Conservation (phyloP, 2,329 filamentous ascomycete species). For the Botrytis fabae region DNA sequence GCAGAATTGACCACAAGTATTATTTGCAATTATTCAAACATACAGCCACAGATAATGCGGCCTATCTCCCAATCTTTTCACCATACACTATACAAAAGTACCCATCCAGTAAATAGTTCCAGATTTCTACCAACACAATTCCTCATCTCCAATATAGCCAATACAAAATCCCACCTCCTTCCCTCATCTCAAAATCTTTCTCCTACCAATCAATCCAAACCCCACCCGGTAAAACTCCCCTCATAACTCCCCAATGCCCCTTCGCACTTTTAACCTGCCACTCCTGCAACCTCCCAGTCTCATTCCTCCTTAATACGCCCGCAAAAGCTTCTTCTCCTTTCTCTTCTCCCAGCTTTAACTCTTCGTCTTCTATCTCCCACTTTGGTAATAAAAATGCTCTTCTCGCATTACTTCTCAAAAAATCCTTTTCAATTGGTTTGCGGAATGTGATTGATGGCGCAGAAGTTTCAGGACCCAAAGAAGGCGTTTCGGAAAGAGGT, state of each 20-base stretch:
- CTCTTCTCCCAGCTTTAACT: slow-evolving; percentile 34
- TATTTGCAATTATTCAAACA: not conserved
- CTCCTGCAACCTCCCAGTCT: slow-evolving; percentile 65
- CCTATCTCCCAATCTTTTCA: not conserved
- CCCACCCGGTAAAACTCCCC: slow-evolving; percentile 70
- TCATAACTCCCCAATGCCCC: slow-evolving; percentile 92
- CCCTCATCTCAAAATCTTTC: not conserved
- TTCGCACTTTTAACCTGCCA: slow-evolving; percentile 76
- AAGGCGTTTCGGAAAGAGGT: not conserved
- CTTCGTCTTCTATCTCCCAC: slow-evolving; percentile 58
- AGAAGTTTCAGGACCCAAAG: slow-evolving; percentile 9
- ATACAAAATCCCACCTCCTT: not conserved
- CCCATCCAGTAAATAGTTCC: not conserved
- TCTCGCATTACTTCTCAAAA: slow-evolving; percentile 69
- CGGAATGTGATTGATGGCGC: slow-evolving; percentile 62
- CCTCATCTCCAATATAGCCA: not conserved
- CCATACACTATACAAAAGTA: not conserved
- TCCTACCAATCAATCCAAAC: slow-evolving; percentile 87
- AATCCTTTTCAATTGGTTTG: slow-evolving; percentile 62
- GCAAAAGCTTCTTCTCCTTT: slow-evolving; percentile 43
- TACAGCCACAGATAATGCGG: not conserved
- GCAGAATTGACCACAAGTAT: too few species aligned
- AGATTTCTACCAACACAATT: not conserved
- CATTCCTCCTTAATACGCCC: slow-evolving; percentile 58
- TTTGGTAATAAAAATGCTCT: slow-evolving; percentile 69